These are phyloP conservation scores for Rhodotorula sp. DNA, from an alignment of 1,284 basidiomycete genomes.

Conservation along the genomic window DNA sequence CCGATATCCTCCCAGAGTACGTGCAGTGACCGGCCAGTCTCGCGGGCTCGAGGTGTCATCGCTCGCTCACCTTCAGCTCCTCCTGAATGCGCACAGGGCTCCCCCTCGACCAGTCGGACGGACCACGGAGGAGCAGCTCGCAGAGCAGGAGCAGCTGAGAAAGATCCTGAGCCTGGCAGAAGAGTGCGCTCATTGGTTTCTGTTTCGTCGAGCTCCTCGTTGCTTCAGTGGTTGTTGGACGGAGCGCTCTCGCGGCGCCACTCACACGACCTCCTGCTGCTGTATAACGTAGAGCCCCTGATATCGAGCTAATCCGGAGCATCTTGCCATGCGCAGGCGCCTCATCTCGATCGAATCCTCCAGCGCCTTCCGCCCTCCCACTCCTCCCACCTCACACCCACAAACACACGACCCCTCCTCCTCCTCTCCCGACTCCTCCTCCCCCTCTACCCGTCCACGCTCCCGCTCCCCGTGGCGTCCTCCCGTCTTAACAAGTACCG, in stretches of 20 bases:
- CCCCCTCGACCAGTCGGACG: slow-evolving; percentile 14
- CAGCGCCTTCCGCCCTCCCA: background rate
- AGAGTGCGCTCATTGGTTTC: background rate
- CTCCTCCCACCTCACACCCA: background rate
- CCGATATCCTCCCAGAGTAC: slow-evolving; percentile 29
- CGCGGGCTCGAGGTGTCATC: too few species aligned
- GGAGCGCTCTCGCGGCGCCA: too few species aligned
- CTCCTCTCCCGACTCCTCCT: background rate
- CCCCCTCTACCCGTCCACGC: background rate
- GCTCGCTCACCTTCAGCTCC: too few species aligned
- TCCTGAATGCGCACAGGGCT: slow-evolving; percentile 7
- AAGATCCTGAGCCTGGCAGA: slow-evolving; percentile 17
- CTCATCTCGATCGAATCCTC: slow-evolving; percentile 18
- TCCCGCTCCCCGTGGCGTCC: background rate
- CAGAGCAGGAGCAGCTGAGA: slow-evolving; percentile 5
- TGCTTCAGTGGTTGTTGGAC: too few species aligned
- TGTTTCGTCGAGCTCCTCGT: too few species aligned
- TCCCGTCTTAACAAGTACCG: background rate
- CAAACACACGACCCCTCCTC: background rate
- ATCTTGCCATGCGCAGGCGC: slow-evolving; percentile 9
- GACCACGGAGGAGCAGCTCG: slow-evolving; percentile 13
- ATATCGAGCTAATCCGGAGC: too few species aligned
- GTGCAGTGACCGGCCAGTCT: background rate
- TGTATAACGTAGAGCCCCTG: too few species aligned
- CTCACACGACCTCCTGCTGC: background rate